These are phyloP conservation scores for Vigna mungo DNA, from an alignment of 306 rosid genomes.

Conservation along the genomic window DNA sequence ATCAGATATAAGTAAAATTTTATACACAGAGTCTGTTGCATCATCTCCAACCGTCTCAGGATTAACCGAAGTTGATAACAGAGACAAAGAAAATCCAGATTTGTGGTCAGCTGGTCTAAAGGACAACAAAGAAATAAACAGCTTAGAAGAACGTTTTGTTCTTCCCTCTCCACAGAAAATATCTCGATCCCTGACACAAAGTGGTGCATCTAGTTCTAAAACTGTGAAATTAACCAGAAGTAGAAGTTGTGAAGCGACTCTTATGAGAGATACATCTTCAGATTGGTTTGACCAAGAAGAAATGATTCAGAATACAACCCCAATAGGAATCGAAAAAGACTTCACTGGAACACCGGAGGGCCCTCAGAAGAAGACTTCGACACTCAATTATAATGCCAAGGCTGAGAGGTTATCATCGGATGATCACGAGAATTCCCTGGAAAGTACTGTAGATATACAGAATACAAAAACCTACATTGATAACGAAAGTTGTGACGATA, in stretches of 20 bases:
- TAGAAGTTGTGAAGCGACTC: conserved; percentile 80
- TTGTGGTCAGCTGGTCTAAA: conserved; percentile 46
- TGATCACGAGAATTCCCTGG: conserved; percentile 55
- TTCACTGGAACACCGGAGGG: conserved; percentile 57
- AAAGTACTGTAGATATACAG: conserved; percentile 37
- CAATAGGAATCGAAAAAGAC: conserved; percentile 52
- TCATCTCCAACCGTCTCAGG: conserved; percentile 65
- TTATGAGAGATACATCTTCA: conserved; percentile 53
- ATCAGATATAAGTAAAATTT: conserved; percentile 51
- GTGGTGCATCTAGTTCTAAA: conserved; percentile 44
- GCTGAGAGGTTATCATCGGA: conserved; percentile 49
- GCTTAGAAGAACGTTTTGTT: conserved; percentile 47
- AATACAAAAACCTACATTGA: conserved; percentile 37
- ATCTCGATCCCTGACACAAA: conserved; percentile 52
- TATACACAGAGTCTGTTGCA: conserved; percentile 50
- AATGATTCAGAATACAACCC: conserved; percentile 56
- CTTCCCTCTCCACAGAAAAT: conserved; percentile 52
- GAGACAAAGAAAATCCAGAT: conserved; percentile 51
- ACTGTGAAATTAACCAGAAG: conserved; percentile 62
- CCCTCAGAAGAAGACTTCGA: conserved; percentile 49
- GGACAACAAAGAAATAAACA: conserved; percentile 48
- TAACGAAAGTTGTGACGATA: conserved; percentile 33
- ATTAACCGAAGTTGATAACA: conserved; percentile 51
- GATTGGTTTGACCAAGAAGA: conserved; percentile 66
- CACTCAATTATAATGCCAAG: conserved; percentile 52